These are phyloP conservation scores for Boletellus ananas DNA, from an alignment of 768 basidiomycete species.

Conservation along the genomic window DNA sequence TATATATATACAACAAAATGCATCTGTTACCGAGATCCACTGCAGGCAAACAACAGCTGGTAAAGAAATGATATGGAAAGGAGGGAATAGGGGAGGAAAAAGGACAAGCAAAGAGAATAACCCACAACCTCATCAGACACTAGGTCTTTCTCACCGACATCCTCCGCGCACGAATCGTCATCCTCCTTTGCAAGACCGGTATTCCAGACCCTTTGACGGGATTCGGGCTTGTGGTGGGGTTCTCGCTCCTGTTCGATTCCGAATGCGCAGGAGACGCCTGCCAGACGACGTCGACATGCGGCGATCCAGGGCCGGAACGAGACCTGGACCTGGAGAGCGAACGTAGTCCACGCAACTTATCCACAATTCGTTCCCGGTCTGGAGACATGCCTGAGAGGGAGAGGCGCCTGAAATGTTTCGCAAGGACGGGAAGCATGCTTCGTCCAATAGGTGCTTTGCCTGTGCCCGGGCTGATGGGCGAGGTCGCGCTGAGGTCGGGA, in stretches of 20 bases:
- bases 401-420: slow-evolving; percentile 25
- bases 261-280: slow-evolving; percentile 17
- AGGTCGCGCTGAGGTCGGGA: not conserved
- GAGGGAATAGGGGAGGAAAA: not conserved
- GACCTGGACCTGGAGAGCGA: slow-evolving; percentile 14
- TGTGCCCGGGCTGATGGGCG: slow-evolving; percentile 1
- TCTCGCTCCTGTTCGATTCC: slow-evolving; percentile 15
- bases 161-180: slow-evolving; percentile 26
- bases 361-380: slow-evolving; percentile 21
- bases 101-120: not conserved
- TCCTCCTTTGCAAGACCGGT: slow-evolving; percentile 26
- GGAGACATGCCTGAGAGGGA: slow-evolving; percentile 17
- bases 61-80: not conserved
- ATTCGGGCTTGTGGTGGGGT: slow-evolving; percentile 12
- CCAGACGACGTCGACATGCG: slow-evolving; percentile 7
- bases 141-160: slow-evolving; percentile 18
- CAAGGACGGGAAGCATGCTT: slow-evolving; percentile 30
- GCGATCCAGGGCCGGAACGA: slow-evolving; percentile 2
- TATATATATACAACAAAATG: not conserved
- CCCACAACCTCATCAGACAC: not conserved
- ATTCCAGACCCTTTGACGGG: slow-evolving; percentile 27
- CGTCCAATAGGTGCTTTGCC: slow-evolving; percentile 12
- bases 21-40: not conserved
- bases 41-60: slow-evolving; percentile 31
- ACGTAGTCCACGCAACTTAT: slow-evolving; percentile 23